phyloP scores from a whole-genome alignment of 176 grass and related monocot genomes.

The Poa annua region DNA sequence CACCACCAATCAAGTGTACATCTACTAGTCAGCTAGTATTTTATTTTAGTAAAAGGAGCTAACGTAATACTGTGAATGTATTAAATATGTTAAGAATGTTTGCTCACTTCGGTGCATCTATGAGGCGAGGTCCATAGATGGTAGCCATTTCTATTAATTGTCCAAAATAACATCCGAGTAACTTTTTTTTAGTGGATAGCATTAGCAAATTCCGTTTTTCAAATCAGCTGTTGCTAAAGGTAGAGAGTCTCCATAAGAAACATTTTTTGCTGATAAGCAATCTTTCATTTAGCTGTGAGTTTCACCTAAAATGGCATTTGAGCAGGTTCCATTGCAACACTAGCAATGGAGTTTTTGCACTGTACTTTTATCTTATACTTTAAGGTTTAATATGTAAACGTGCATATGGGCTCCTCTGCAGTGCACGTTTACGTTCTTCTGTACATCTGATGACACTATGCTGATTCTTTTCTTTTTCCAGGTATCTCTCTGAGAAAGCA shows the following conservation, averaged over 20 bases:
- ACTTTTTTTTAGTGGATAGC: background rate
- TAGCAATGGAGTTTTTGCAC: background rate
- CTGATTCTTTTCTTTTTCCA: slow-evolving; percentile 52
- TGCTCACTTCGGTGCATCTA: background rate
- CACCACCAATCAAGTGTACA: background rate
- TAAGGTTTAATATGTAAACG: background rate
- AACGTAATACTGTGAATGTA: background rate
- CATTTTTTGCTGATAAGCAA: background rate
- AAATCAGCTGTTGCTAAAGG: slow-evolving; percentile 5
- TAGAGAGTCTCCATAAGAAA: background rate
- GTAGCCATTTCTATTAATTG: background rate
- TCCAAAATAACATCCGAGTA: background rate
- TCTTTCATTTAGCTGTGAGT: background rate
- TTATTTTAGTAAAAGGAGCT: slow-evolving; percentile 2
- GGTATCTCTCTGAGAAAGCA: slow-evolving; percentile 90
- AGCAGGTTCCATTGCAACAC: background rate
- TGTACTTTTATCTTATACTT: slow-evolving; percentile 6
- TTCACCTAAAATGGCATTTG: slow-evolving; percentile 5
- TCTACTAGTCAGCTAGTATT: background rate
- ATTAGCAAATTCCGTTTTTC: background rate
- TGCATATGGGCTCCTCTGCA: background rate
- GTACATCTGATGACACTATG: background rate
- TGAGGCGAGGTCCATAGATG: background rate
- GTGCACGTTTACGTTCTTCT: background rate
- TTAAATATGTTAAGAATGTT: background rate